Conservation (phyloP, 441 rosid genomes). For the Gossypium lobatum region DNA sequence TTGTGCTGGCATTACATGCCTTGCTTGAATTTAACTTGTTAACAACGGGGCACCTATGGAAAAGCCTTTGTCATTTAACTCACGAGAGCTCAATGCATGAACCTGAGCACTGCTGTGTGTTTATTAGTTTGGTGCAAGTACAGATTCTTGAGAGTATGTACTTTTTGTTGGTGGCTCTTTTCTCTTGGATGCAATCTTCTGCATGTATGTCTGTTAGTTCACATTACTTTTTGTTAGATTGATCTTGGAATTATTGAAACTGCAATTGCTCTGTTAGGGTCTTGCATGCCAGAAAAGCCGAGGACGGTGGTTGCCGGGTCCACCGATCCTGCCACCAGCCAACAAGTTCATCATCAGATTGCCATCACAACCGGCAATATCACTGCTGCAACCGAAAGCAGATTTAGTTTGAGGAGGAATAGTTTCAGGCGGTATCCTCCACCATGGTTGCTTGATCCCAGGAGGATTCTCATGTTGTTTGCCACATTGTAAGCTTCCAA, state of each 20-base stretch:
- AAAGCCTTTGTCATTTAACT: not conserved
- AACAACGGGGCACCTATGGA: not conserved
- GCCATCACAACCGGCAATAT: slow-evolving; percentile 46
- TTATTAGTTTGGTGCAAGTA: not conserved
- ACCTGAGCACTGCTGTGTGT: not conserved
- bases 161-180: not conserved
- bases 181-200: too few species aligned
- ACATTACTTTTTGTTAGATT: not conserved
- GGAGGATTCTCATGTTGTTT: slow-evolving; percentile 73
- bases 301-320: slow-evolving; percentile 21
- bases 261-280: slow-evolving; percentile 27
- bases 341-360: slow-evolving; percentile 64
- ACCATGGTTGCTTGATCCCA: slow-evolving; percentile 70
- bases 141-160: not conserved
- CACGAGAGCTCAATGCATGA: not conserved
- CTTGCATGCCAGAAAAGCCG: slow-evolving; percentile 50
- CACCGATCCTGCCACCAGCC: slow-evolving; percentile 28
- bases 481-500: slow-evolving; percentile 76
- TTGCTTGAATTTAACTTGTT: not conserved
- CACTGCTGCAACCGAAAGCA: slow-evolving; percentile 36
- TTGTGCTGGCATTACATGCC: not conserved
- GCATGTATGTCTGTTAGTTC: not conserved
- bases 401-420: slow-evolving; percentile 45
- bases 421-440: slow-evolving; percentile 53
- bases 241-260: not conserved